phyloP scores from a whole-genome alignment of 345 rosid genomes.

The Punica granatum region DNA sequence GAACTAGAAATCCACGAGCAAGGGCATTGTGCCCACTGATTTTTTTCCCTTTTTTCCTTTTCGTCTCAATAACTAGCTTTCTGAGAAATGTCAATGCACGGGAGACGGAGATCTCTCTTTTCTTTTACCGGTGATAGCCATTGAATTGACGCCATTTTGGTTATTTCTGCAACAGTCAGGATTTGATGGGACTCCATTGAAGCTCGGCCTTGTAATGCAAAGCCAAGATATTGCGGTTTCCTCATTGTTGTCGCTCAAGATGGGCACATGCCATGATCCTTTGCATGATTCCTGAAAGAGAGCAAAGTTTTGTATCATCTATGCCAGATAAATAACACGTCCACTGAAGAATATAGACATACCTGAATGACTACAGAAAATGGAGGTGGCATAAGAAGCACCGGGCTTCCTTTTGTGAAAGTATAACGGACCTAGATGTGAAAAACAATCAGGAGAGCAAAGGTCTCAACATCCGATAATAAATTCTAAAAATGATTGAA shows the following conservation, averaged over 20 bases:
- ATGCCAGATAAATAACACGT: background rate
- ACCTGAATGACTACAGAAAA: conserved; percentile 75
- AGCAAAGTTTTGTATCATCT: background rate
- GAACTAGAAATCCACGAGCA: background rate
- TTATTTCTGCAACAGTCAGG: conserved; percentile 5
- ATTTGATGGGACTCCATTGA: conserved; percentile 10
- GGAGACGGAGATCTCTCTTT: conserved; percentile 27
- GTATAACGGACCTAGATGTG: conserved; percentile 55
- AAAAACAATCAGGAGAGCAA: background rate
- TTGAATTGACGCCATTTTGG: conserved; percentile 6
- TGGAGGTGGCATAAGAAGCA: conserved; percentile 62
- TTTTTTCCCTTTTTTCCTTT: background rate
- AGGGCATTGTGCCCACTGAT: background rate
- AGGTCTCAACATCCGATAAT: background rate
- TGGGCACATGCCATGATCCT: conserved; percentile 87
- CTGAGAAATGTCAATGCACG: background rate
- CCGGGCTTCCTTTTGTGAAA: conserved; percentile 49
- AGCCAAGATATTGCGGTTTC: conserved; percentile 48
- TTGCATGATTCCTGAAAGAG: conserved; percentile 69
- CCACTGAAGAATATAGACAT: background rate
- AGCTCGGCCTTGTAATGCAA: conserved; percentile 40
- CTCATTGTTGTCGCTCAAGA: conserved; percentile 19
- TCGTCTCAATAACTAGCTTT: background rate
- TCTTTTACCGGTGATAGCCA: conserved; percentile 23
- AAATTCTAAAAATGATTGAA: background rate